These are phyloP conservation scores for Mortierella antarctica DNA, from an alignment of 192 early-diverging fungal genomes.

Conservation along the genomic window DNA sequence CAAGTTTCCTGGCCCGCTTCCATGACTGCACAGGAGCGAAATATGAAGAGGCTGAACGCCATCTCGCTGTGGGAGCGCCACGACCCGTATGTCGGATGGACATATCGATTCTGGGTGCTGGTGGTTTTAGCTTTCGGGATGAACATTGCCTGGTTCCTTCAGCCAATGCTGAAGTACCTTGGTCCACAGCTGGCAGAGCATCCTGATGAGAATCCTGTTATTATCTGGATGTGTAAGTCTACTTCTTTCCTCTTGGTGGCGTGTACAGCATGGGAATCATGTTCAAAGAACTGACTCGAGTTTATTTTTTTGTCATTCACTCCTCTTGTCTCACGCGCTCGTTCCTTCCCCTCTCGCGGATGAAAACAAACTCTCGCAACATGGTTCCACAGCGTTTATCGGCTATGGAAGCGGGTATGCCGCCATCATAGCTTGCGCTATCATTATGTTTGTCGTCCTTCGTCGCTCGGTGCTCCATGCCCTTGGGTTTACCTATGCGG, in stretches of 20 bases:
- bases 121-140: conserved; percentile 6
- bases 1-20: background rate
- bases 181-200: conserved; percentile 2
- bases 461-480: conserved; percentile 47
- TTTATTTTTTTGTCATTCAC: too few relatives aligned
- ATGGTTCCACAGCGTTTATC: conserved; percentile 7
- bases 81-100: conserved; percentile 33
- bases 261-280: too few relatives aligned
- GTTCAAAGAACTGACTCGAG: too few relatives aligned
- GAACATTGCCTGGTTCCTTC: conserved; percentile 39
- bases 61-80: conserved; percentile 42
- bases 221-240: conserved; percentile 12
- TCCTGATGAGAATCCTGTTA: conserved; percentile 14
- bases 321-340: background rate
- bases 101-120: conserved; percentile 23
- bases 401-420: conserved; percentile 37
- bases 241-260: too few relatives aligned
- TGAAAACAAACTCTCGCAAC: background rate
- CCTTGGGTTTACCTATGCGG: conserved; percentile 39
- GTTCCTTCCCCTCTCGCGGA: background rate
- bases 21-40: background rate
- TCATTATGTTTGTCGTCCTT: conserved; percentile 30
- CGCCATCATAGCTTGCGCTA: conserved; percentile 32
- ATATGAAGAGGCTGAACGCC: conserved; percentile 2
- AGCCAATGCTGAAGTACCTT: conserved; percentile 23